A percentile compares a stretch with the other conserved stretches of the same genome.
These are phyloP conservation scores for Colletotrichum spaethianum DNA, from an alignment of 2,329 filamentous ascomycete species.

Conservation along the genomic window DNA sequence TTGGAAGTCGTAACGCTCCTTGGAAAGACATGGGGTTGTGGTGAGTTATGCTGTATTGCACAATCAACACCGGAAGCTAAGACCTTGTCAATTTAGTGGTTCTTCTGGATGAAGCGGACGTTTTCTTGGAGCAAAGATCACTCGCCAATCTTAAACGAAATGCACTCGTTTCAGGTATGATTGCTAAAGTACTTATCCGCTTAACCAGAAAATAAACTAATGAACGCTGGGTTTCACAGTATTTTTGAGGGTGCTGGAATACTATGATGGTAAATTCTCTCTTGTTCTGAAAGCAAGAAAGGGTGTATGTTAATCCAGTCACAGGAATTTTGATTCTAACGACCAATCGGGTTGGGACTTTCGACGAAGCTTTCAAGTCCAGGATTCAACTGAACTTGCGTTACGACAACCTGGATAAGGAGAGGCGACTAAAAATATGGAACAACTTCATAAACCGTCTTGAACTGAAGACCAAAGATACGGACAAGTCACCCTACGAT, in stretches of 20 bases:
- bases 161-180: conserved; percentile 46
- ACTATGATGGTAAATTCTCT: conserved; percentile 48
- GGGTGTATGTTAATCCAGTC: no score
- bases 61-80: background rate
- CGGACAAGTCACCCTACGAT: background rate
- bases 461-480: background rate
- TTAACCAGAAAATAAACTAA: conserved; percentile 37
- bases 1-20: conserved; percentile 49
- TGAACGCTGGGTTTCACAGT: conserved; percentile 44
- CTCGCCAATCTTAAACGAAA: conserved; percentile 73
- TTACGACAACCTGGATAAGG: conserved; percentile 46
- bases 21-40: conserved; percentile 51
- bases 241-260: conserved; percentile 54
- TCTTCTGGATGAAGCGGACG: conserved; percentile 50
- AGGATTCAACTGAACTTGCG: conserved; percentile 54
- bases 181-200: background rate
- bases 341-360: conserved; percentile 55
- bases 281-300: conserved; percentile 11
- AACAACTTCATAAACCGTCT: background rate
- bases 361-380: conserved; percentile 59
- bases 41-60: conserved; percentile 25
- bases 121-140: conserved; percentile 47
- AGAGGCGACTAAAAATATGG: conserved; percentile 40
- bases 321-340: conserved; percentile 64
- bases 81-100: conserved; percentile 39